Evolutionary conservation across 2,329 filamentous ascomycete species (phyloP), one percentile per base, ranked within the genome.

Genomic region (Cladophialophora immunda): DNA sequence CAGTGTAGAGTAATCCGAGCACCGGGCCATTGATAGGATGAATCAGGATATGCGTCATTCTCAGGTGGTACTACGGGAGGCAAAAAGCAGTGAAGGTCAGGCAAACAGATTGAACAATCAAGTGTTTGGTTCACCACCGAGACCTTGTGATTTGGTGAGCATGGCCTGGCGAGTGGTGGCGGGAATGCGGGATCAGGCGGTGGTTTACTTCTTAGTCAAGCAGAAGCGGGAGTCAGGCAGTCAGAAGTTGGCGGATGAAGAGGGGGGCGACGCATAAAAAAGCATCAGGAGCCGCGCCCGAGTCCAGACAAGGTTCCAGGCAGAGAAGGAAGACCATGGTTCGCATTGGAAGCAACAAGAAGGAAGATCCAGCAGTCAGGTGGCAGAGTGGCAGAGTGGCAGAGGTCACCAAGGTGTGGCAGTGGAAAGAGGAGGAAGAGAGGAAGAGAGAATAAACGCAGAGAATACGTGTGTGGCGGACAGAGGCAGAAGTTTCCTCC

Each of bases 31-130:
- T 50, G 45, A 62, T 19, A 38, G 60, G 60, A 57, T 63, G 52
- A 32, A 56, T 52, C 58, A 52, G 57, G 25, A 29, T 59, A 59
- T 65, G 63, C 63, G 63, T 65, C 63, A 65, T 65, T 65, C 50
- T 38, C 45, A 30, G 57, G 50, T 65, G 36, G 22, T 34, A 41
- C 64, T 66, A 62, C 41, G 59, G 58, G 59, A 62, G 64, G 64
- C 64, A 45, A 66, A 66, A 66, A 32, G 17, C n/a, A 50, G 19
- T 25, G 45, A 50, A 50, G 45, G 45, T 61, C 64, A 66, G 64
- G 64, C 64, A 62, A 66, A 66, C 58, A 62, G 58, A 62, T 62
- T 54, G 45, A 53, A 62, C 58, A 61, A 61, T 61, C 64, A 50
- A 34, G 57, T 47, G 27, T 41, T 52, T 54, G 56, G 55, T 34